Evolutionary conservation across 2,329 filamentous ascomycete species (phyloP), one percentile per base, ranked within the genome.

Genomic region (Tolypocladium endophyticum): DNA sequence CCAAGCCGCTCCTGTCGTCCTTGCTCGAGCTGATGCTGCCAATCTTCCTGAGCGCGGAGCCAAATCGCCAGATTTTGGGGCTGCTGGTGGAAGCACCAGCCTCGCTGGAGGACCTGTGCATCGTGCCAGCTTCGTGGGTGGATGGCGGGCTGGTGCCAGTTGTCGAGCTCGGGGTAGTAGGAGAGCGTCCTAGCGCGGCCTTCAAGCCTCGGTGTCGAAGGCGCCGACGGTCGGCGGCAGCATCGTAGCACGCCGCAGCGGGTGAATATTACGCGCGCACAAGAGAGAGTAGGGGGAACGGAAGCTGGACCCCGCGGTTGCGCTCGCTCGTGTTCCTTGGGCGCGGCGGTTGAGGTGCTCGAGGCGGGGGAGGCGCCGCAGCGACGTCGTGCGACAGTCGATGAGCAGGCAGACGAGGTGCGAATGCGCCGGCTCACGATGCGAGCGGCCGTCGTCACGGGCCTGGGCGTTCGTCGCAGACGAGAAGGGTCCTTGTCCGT

Each of bases 91-190:
- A 63, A 16, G 64, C 60, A 41, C 59, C 65, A 43, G 63, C 68
- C 43, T 72, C 71, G 60, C 68, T 70, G 7, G 65, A 64, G 55
- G 65, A 67, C 60, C 69, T 69, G n/a, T 70, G 66, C 57, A 72
- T 69, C 16, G 23, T 30, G 58, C 38, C 41, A 33, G 30, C 53
- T 20, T 56, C 68, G 69, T 70, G 53, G 64, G 61, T 8, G 18
- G 47, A 52, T 11, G 47, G 45, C 14, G n/a, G n/a, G n/a, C n/a
- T 47, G 11, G 23, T 16, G 45, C 28, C 28, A 12, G 28, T 5
- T 33, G 3, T 20, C 47, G 28, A 28, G 28, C 18, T 33, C 28
- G 62, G 61, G 47, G 62, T 41, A 55, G 59, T 60, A 45, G 50
- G 50, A 55, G 55, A 47, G 50, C 14, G 56, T 20, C 33, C 9